Conservation (phyloP, 164 flowering plant species). For the Akebia trifoliata region DNA sequence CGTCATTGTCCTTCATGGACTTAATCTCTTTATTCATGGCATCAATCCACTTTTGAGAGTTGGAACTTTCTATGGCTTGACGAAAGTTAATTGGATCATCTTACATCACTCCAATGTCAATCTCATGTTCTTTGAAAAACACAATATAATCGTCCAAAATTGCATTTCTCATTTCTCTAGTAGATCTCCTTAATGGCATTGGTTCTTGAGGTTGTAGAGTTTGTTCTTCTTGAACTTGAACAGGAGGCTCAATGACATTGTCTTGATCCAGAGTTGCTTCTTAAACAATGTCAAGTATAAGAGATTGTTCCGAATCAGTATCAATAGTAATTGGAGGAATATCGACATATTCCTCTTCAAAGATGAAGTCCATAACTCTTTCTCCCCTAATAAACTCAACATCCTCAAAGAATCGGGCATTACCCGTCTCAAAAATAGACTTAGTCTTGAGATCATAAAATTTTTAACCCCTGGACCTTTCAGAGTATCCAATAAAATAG, state of each 20-base stretch:
- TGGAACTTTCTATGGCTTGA: background rate
- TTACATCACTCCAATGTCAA: background rate
- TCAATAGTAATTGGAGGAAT: background rate
- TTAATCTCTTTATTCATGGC: too few species aligned
- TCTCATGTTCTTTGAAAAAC: background rate
- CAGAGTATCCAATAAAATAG: background rate
- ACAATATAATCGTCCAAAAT: background rate
- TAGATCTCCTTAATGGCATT: too few species aligned
- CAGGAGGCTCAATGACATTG: background rate
- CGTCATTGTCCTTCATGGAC: background rate
- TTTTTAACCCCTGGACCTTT: too few species aligned
- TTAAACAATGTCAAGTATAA: background rate
- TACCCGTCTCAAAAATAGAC: slow-evolving; percentile 4
- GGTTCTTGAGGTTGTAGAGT: slow-evolving; percentile 4
- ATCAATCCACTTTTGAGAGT: background rate
- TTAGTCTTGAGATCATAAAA: background rate
- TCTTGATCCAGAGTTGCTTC: background rate
- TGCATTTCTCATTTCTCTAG: background rate
- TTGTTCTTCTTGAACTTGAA: slow-evolving; percentile 5
- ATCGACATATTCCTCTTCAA: slow-evolving; percentile 1
- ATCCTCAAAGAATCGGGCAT: background rate
- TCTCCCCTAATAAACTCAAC: background rate
- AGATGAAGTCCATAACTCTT: background rate
- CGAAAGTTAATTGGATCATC: background rate
- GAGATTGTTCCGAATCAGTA: background rate